Conservation (phyloP, 306 rosid species). For the Parietaria judaica region DNA sequence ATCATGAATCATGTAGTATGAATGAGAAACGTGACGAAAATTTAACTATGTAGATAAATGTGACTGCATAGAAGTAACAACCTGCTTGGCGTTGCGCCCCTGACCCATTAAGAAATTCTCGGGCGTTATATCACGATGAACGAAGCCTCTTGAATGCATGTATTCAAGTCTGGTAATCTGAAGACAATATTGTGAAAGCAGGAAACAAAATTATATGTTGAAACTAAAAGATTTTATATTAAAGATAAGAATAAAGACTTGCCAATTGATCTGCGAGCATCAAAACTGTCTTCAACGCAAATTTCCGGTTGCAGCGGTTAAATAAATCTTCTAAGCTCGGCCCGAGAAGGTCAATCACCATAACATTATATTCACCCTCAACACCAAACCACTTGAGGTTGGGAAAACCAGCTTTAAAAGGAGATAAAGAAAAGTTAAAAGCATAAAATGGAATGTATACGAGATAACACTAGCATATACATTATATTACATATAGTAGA, state of each 20-base stretch:
- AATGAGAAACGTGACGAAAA: neutral
- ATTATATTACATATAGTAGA: neutral
- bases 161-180: constrained; percentile 98
- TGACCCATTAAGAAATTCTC: constrained; percentile 98
- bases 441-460: too few relatives aligned
- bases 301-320: constrained; percentile 88
- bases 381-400: constrained; percentile 99
- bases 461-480: neutral
- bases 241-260: constrained; percentile 27
- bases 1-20: neutral
- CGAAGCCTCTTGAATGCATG: constrained; percentile 99
- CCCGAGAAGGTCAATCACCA: constrained; percentile 99
- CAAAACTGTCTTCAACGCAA: constrained; percentile 81
- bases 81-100: constrained; percentile 98
- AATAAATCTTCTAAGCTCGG: constrained; percentile 98
- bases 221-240: constrained; percentile 9
- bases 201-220: constrained; percentile 1
- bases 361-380: constrained; percentile 89
- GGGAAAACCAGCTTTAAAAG: constrained; percentile 83
- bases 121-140: constrained; percentile 97
- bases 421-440: constrained; percentile 6
- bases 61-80: constrained; percentile 19
- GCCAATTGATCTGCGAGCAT: constrained; percentile 99
- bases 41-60: too few relatives aligned
- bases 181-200: constrained; percentile 20